Evolutionary conservation across 2,329 filamentous ascomycete species (phyloP), one percentile per base, ranked within the genome.

Genomic region (Chaetomium sp.): DNA sequence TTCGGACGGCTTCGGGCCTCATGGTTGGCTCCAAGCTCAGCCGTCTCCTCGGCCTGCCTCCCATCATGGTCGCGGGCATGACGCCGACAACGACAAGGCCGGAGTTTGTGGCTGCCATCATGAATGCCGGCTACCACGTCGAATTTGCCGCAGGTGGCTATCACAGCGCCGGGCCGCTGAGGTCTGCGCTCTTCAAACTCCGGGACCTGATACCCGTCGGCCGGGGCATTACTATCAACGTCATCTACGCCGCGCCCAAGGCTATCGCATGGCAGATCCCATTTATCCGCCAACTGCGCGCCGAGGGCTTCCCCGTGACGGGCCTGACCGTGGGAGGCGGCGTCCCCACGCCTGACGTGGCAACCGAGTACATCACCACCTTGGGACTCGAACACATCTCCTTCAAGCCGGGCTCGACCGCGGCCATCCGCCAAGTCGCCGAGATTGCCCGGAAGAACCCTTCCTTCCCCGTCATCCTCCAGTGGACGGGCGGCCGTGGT

Each of bases 401-500:
- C 38, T 95, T 96, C 80, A 96, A 96, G 78, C 91, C 91, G 36
- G 90, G 91, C 58, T 95, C 89, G 12, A 79, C 87, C 42, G 88
- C 94, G 59, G 88, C 87, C 1, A 95, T 96, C 59, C 89, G 95
- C 69, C 77, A 86, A 37, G 89, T 94, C 53, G 86, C 95, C 71
- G 92, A 92, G 70, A 91, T 96, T 66, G 91, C 91, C 59, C 91
- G 88, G 72, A 87, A 88, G 11, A 91, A 95, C 69, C 89, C 90
- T 1, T 84, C 81, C 35, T 95, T 96, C 78, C 91, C 91, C n/a
- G 81, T 95, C 51, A 84, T 95, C 52, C 76, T 95, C 61, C 91
- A 96, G 73, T 96, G 91, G 91, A 96, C 91, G 58, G 91, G 91
- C 68, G 91, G 91, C 40, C 88, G 91, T 71, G 91, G 89, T 61